Percentiles rank a stretch among this genome's conserved stretches.
These are phyloP conservation scores for Magnolia officinalis DNA, from an alignment of 164 flowering plant species.

Conservation along the genomic window DNA sequence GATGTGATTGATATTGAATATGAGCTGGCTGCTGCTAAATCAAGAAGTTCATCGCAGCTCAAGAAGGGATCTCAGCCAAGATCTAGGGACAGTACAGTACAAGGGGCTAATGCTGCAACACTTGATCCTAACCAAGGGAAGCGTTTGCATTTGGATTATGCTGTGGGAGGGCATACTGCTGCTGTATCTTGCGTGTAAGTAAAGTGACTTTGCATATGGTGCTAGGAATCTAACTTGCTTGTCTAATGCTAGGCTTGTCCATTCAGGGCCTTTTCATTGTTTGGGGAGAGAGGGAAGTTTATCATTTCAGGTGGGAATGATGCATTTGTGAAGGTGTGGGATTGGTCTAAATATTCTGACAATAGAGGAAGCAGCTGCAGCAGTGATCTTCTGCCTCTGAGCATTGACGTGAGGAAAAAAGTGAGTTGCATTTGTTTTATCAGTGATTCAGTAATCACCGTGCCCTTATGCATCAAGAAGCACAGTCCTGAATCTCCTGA, in stretches of 20 bases:
- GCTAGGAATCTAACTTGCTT: not conserved
- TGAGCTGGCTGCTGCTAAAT: constrained; percentile 45
- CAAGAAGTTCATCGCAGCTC: constrained; percentile 39
- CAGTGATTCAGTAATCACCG: too few relatives aligned
- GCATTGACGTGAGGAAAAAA: constrained; percentile 62
- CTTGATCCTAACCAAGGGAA: constrained; percentile 30
- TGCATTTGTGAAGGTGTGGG: constrained; percentile 79
- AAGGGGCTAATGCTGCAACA: constrained; percentile 19
- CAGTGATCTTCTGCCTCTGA: constrained; percentile 35
- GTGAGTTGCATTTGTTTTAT: constrained; percentile 32
- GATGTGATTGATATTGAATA: constrained; percentile 65
- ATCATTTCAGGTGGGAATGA: constrained; percentile 87
- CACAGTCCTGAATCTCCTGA: too few relatives aligned
- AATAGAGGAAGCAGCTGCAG: constrained; percentile 23
- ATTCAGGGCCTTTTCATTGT: constrained; percentile 69
- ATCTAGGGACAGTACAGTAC: constrained; percentile 23
- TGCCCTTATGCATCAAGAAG: too few relatives aligned
- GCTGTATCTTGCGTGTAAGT: constrained; percentile 92
- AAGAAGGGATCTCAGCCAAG: constrained; percentile 37
- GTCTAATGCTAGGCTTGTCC: not conserved
- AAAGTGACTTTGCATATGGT: not conserved
- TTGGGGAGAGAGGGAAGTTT: constrained; percentile 82
- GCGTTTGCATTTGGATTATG: constrained; percentile 55
- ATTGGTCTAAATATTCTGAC: constrained; percentile 47
- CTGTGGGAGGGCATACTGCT: constrained; percentile 82